Conservation (phyloP, 306 rosid genomes). For the Styphnolobium japonicum region DNA sequence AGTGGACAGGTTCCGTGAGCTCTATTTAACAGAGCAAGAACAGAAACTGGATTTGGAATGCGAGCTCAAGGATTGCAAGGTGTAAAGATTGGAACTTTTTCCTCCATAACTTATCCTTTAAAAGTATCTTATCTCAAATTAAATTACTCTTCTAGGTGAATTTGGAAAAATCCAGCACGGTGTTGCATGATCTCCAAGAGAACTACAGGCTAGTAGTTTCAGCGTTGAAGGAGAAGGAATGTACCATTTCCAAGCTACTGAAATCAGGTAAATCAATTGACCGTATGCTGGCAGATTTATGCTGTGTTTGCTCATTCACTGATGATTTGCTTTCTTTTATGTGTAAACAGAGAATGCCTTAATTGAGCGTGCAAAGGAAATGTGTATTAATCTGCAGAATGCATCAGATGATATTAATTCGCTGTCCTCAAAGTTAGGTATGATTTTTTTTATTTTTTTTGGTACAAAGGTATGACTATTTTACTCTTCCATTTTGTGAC, state of each 20-base stretch:
- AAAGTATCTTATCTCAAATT: conserved; percentile 9
- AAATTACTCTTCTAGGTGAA: conserved; percentile 45
- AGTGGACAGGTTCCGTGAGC: conserved; percentile 71
- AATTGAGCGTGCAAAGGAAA: conserved; percentile 73
- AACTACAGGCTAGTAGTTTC: conserved; percentile 51
- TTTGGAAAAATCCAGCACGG: conserved; percentile 53
- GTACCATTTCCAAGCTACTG: conserved; percentile 63
- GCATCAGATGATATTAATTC: conserved; percentile 71
- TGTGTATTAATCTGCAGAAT: conserved; percentile 61
- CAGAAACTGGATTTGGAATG: conserved; percentile 67
- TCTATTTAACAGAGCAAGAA: conserved; percentile 73
- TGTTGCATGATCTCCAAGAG: conserved; percentile 71
- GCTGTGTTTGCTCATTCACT: conserved; percentile 5
- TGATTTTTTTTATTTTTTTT: no score
- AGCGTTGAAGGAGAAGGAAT: conserved; percentile 72
- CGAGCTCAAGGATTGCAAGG: conserved; percentile 83
- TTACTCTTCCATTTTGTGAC: background rate
- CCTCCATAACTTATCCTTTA: background rate
- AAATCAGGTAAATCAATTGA: conserved; percentile 57
- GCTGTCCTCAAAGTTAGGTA: conserved; percentile 71
- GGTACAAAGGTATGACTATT: no score
- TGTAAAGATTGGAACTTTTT: background rate
- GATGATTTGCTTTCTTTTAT: conserved; percentile 14
- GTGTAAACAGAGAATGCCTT: conserved; percentile 60
- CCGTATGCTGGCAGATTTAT: background rate